Conservation (phyloP, 495 filamentous ascomycete species). For the Venustampulla echinocandica region DNA sequence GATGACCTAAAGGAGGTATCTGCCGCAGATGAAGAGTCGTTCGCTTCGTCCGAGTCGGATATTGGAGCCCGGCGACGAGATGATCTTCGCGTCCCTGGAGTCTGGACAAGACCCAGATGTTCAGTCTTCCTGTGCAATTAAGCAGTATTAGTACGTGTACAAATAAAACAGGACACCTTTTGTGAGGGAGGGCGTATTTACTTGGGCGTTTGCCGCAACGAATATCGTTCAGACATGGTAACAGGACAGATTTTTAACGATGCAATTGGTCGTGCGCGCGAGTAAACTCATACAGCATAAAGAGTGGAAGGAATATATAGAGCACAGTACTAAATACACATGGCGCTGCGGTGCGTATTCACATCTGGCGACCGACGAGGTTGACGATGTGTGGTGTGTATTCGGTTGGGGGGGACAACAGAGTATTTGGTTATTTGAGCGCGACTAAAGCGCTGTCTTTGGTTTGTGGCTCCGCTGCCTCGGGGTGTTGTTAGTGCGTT, state of each 20-base stretch:
- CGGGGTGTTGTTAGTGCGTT: too few relatives aligned
- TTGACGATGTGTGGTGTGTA: too few relatives aligned
- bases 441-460: too few relatives aligned
- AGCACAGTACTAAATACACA: too few relatives aligned
- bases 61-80: conserved; percentile 33
- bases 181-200: conserved; percentile 25
- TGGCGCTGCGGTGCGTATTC: too few relatives aligned
- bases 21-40: conserved; percentile 22
- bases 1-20: conserved; percentile 10
- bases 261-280: too few relatives aligned
- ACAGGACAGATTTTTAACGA: not conserved
- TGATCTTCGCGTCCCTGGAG: conserved; percentile 37
- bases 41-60: conserved; percentile 10
- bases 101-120: conserved; percentile 49
- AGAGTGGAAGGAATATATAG: too few relatives aligned
- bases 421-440: too few relatives aligned
- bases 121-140: conserved; percentile 41
- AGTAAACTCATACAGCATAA: too few relatives aligned
- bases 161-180: not conserved
- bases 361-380: too few relatives aligned
- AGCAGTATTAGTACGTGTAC: conserved; percentile 2
- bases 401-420: too few relatives aligned
- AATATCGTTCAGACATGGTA: conserved; percentile 31
- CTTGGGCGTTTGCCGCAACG: conserved; percentile 44
- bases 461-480: too few relatives aligned